Percentiles rank a stretch among this genome's conserved stretches.
These are phyloP conservation scores for Mycena galericulata DNA, from an alignment of 768 basidiomycete genomes.

Conservation along the genomic window DNA sequence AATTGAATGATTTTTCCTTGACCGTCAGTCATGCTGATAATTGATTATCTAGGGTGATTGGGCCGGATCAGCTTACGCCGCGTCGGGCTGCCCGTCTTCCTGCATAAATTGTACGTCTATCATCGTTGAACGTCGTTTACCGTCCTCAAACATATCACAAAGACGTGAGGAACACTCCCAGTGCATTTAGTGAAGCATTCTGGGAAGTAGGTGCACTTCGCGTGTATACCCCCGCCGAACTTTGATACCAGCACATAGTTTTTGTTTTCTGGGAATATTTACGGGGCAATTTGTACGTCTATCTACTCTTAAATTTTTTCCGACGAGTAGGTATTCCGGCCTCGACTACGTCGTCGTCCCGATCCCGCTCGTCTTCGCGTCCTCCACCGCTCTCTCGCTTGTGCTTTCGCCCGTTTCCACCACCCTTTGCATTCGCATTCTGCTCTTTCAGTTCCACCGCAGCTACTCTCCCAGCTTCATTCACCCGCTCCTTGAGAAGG, in stretches of 20 bases:
- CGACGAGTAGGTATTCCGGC: conserved; percentile 84
- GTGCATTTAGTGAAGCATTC: conserved; percentile 70
- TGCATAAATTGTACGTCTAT: conserved; percentile 61
- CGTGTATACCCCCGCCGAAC: conserved; percentile 60
- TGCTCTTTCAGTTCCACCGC: conserved; percentile 87
- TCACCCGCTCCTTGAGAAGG: conserved; percentile 87
- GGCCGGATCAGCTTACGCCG: conserved; percentile 58
- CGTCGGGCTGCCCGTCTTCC: conserved; percentile 52
- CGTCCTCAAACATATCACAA: not conserved
- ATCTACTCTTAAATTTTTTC: conserved; percentile 63
- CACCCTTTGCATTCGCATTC: conserved; percentile 51
- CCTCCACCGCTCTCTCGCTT: conserved; percentile 60
- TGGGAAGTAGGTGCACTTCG: conserved; percentile 76
- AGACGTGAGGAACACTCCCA: conserved; percentile 73
- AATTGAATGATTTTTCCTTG: conserved; percentile 22
- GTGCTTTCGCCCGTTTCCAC: conserved; percentile 51
- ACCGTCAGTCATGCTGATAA: not conserved
- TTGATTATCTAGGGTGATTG: conserved; percentile 61
- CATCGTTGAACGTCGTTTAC: not conserved
- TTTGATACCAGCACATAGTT: not conserved
- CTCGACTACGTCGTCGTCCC: conserved; percentile 94
- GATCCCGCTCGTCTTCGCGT: conserved; percentile 81
- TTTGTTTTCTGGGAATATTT: not conserved
- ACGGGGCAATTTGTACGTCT: conserved; percentile 22
- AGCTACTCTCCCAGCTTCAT: conserved; percentile 85